These are phyloP conservation scores for Emericellopsis atlantica DNA, from an alignment of 2,329 filamentous ascomycete genomes.

Conservation along the genomic window DNA sequence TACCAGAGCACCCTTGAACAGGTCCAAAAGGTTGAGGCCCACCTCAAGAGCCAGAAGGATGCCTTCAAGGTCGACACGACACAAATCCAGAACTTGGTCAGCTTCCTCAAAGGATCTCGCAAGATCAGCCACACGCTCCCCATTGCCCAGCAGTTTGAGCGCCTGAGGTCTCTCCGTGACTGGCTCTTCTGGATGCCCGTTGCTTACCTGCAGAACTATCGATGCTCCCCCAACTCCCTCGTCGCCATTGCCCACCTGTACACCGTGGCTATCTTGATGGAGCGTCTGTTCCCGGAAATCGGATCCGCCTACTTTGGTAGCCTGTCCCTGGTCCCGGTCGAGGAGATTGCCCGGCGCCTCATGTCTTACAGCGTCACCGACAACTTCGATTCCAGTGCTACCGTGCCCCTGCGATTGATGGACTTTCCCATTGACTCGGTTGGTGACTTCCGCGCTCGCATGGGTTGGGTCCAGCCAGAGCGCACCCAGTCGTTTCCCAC, in stretches of 20 bases:
- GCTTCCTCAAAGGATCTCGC: constrained; percentile 60
- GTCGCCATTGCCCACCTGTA: constrained; percentile 87
- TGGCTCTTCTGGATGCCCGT: constrained; percentile 97
- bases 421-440: constrained; percentile 61
- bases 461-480: constrained; percentile 52
- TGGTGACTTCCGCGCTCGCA: constrained; percentile 53
- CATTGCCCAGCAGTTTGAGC: constrained; percentile 77
- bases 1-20: constrained; percentile 56
- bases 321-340: constrained; percentile 67
- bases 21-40: constrained; percentile 54
- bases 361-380: constrained; percentile 53
- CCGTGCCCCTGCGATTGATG: constrained; percentile 55
- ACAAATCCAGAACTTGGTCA: constrained; percentile 55
- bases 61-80: constrained; percentile 36
- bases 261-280: constrained; percentile 73
- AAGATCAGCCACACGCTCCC: constrained; percentile 58
- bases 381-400: constrained; percentile 40
- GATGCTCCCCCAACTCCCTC: constrained; percentile 64
- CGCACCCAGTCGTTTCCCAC: constrained; percentile 48
- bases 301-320: constrained; percentile 80
- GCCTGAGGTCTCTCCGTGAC: constrained; percentile 74
- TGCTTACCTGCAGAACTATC: constrained; percentile 64
- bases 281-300: constrained; percentile 84
- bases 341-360: constrained; percentile 72
- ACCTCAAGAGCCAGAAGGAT: constrained; percentile 57